phyloP scores from a whole-genome alignment of 495 filamentous ascomycete species.

The Penicillium psychrofluorescens region DNA sequence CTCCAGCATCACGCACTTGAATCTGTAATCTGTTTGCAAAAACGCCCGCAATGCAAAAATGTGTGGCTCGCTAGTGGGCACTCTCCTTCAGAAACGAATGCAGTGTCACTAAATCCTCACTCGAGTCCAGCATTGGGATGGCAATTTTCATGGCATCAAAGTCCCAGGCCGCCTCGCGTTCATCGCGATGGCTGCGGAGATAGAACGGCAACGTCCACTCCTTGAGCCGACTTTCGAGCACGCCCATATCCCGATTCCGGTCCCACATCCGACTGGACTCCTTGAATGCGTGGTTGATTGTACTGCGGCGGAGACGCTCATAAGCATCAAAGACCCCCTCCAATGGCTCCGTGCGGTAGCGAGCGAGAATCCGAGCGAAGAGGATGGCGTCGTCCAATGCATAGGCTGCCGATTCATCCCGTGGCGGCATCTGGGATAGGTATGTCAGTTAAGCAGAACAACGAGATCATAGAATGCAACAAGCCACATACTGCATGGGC shows the following conservation, averaged over 20 bases:
- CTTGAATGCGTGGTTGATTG: constrained; percentile 46
- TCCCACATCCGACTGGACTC: constrained; percentile 41
- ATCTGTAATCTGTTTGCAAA: background rate
- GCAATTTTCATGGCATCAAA: constrained; percentile 28
- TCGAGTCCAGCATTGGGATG: constrained; percentile 17
- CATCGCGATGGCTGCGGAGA: constrained; percentile 20
- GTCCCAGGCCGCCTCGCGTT: constrained; percentile 30
- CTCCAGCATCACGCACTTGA: constrained; percentile 7
- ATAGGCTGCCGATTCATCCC: constrained; percentile 53
- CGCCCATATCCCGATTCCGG: constrained; percentile 33
- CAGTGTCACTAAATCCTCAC: constrained; percentile 15
- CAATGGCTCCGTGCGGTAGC: constrained; percentile 28
- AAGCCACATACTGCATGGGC: constrained; percentile 48
- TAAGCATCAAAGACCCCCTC: constrained; percentile 43
- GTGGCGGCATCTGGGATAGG: constrained; percentile 46
- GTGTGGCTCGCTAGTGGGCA: background rate
- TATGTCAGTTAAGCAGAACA: constrained; percentile 4
- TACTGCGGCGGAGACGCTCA: constrained; percentile 39
- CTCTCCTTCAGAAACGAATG: constrained; percentile 17
- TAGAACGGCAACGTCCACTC: constrained; percentile 30
- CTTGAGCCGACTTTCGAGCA: constrained; percentile 30
- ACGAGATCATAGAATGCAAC: no score
- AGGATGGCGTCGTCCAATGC: constrained; percentile 56
- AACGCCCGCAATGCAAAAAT: background rate
- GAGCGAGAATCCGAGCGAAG: constrained; percentile 41